These are phyloP conservation scores for Saprolegnia parasitica DNA, from an alignment of 352 stramenopile species.

Conservation along the genomic window DNA sequence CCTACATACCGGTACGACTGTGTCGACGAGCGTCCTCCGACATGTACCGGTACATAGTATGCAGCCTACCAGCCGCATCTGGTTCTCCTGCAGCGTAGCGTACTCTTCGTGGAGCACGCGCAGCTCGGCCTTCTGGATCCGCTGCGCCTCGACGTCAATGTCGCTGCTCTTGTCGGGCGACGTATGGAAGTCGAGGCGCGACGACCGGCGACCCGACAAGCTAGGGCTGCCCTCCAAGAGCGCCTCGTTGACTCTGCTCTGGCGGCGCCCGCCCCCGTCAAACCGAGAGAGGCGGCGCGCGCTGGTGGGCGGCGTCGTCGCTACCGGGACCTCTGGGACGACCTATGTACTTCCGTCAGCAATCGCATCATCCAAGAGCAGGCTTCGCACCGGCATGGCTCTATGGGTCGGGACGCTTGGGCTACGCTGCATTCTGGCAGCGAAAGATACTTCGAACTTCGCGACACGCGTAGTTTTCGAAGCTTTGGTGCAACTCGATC, in stretches of 20 bases:
- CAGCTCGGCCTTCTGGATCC: slow-evolving; percentile 69
- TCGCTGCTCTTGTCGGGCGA: not conserved
- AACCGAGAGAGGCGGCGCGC: not conserved
- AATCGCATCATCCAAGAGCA: too few relatives aligned
- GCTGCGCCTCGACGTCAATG: slow-evolving; percentile 38
- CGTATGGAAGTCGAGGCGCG: not conserved
- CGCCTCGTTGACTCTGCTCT: not conserved
- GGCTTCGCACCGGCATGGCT: not conserved
- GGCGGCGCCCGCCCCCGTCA: not conserved
- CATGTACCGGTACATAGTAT: not conserved
- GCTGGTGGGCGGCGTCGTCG: too few relatives aligned
- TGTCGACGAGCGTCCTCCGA: too few relatives aligned
- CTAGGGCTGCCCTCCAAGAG: not conserved
- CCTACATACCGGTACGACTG: slow-evolving; percentile 32
- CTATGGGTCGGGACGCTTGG: not conserved
- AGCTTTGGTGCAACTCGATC: too few relatives aligned
- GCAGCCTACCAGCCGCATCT: slow-evolving; percentile 1
- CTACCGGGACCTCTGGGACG: too few relatives aligned
- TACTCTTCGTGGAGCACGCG: slow-evolving; percentile 66
- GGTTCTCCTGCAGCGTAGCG: slow-evolving; percentile 44
- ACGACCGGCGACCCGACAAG: not conserved
- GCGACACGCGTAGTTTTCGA: not conserved
- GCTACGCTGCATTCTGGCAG: not conserved
- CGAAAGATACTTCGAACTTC: not conserved
- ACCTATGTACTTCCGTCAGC: too few relatives aligned